phyloP scores from a whole-genome alignment of 108 stramenopile species.

The Asterionellopsis glacialis region DNA sequence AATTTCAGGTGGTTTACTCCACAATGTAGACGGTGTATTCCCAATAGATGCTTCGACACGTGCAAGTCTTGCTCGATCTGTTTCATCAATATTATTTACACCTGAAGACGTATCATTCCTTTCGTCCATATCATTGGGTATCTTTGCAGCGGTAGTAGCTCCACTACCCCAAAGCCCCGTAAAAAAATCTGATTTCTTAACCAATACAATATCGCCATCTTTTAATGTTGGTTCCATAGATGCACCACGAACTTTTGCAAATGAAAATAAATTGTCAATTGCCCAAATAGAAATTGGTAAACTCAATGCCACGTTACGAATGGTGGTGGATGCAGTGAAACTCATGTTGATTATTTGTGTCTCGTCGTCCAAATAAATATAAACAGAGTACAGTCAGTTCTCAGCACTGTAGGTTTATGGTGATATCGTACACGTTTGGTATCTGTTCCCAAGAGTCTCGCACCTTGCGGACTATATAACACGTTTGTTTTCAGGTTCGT shows the following conservation, averaged over 20 bases:
- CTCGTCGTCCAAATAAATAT: too few relatives aligned
- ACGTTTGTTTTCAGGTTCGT: too few relatives aligned
- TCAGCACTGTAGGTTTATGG: too few relatives aligned
- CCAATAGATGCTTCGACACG: background rate
- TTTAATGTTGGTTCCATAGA: slow-evolving; percentile 69
- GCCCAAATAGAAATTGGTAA: slow-evolving; percentile 35
- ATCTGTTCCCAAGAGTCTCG: too few relatives aligned
- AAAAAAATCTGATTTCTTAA: slow-evolving; percentile 51
- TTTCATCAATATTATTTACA: background rate
- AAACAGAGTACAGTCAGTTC: too few relatives aligned
- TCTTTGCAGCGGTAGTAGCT: background rate
- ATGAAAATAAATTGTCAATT: slow-evolving; percentile 47
- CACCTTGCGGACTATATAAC: too few relatives aligned
- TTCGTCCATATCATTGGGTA: too few relatives aligned
- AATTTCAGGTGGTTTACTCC: slow-evolving; percentile 27
- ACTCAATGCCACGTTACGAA: background rate
- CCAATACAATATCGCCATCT: slow-evolving; percentile 54
- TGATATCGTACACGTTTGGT: too few relatives aligned
- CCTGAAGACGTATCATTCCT: too few relatives aligned
- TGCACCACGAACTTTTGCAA: slow-evolving; percentile 42
- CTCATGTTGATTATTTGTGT: too few relatives aligned
- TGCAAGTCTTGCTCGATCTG: slow-evolving; percentile 2
- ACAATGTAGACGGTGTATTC: background rate
- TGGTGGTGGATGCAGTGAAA: background rate
- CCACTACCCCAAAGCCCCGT: background rate